phyloP scores from a whole-genome alignment of 1,284 basidiomycete genomes.

The Gomphus bonarii region DNA sequence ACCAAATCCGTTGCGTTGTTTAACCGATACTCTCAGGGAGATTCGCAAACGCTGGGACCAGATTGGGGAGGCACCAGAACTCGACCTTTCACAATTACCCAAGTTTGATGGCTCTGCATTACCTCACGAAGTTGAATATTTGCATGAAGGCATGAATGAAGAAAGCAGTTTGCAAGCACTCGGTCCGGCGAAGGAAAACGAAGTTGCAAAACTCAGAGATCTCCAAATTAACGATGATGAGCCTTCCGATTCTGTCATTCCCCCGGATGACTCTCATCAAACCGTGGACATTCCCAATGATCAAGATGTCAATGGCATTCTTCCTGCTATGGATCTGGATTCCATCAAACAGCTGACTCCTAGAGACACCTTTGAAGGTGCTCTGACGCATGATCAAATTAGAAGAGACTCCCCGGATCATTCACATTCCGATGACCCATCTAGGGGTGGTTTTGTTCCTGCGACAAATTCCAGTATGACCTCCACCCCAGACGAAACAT shows the following conservation, averaged over 20 bases:
- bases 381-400: slow-evolving; percentile 31
- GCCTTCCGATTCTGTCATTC: slow-evolving; percentile 22
- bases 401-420: slow-evolving; percentile 15
- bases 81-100: slow-evolving; percentile 25
- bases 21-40: slow-evolving; percentile 82
- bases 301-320: background rate
- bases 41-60: slow-evolving; percentile 80
- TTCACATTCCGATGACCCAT: slow-evolving; percentile 20
- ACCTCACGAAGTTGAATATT: slow-evolving; percentile 70
- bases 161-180: slow-evolving; percentile 83
- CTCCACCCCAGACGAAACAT: slow-evolving; percentile 16
- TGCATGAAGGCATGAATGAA: slow-evolving; percentile 59
- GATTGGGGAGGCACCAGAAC: slow-evolving; percentile 53
- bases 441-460: slow-evolving; percentile 24
- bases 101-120: slow-evolving; percentile 29
- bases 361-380: slow-evolving; percentile 29
- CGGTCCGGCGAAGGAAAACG: slow-evolving; percentile 77
- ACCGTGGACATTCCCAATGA: slow-evolving; percentile 16
- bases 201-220: slow-evolving; percentile 74
- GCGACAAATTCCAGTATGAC: slow-evolving; percentile 18
- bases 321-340: background rate
- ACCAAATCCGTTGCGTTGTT: slow-evolving; percentile 63
- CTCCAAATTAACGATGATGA: slow-evolving; percentile 67
- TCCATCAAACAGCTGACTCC: background rate
- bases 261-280: slow-evolving; percentile 20